Base-by-base conservation (phyloP, 257 asterid species). In the Buddleja alternifolia region DNA sequence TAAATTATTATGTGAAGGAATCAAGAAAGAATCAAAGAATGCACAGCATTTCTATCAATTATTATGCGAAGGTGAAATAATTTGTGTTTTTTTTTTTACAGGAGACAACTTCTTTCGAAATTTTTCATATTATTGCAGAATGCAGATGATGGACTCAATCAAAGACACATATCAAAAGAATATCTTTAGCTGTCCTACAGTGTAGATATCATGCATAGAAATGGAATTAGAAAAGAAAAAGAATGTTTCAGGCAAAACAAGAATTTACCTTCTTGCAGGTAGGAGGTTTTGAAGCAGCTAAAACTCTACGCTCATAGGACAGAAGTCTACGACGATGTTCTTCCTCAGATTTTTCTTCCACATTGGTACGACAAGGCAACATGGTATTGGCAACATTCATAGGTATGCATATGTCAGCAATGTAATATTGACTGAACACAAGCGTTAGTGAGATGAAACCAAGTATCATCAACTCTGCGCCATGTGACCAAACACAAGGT, bases 391-490 rank as follows among this genome's bases (percentile, higher is more conserved):
- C 99, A 54, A 89, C 90, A 47, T 54, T 61, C 2, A 34, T 0
- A 0, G 99, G 99, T 19, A 94, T 88, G 81, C 99, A 94, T 54
- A 94, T 94, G 9, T 77, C 63, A 57, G 97, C 93, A 60, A 94
- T 87, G 84, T 91, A 94, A 74, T 84, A 87, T 72, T 94, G 97
- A 75, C 88, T 54, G 83, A 94, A 94, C 64, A 86, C 93, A 16
- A 94, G 96, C 32, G 74, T 75, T 16, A 94, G 82, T 0, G 99
- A 94, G 80, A 94, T 94, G 78, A 94, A 94, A 55, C 96, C 99
- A 3, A 93, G 97, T 67, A 93, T 69, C 99, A 93, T 93, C 95
- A 93, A 78, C 84, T 94, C 99, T 93, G 97, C n/a, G n/a, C 71
- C 75, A 77, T 61, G 34, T 61, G 25, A 57, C 10, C 4, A 57